A percentile compares a stretch with the other conserved stretches of the same genome.
Conservation (phyloP, 1,139 yeast species). For the Arxiozyma bovina region DNA sequence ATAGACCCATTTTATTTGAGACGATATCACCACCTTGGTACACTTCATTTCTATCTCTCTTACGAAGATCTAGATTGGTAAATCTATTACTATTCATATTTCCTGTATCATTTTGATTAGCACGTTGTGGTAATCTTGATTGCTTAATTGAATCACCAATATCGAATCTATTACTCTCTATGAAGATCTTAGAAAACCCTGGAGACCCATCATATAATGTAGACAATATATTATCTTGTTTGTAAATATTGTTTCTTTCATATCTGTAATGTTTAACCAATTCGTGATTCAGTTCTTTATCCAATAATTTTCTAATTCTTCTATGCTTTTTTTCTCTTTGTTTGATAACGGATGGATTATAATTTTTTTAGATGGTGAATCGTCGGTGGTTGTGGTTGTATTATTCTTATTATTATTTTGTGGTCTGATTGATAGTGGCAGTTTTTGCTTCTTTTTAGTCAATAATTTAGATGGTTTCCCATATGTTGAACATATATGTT, state of each 20-base stretch:
- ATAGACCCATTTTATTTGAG: neutral
- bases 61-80: neutral
- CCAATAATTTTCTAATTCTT: neutral
- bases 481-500: constrained; percentile 4
- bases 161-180: constrained; percentile 23
- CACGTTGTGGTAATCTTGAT: constrained; percentile 26
- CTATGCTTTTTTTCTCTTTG: constrained; percentile 11
- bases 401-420: neutral
- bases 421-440: neutral
- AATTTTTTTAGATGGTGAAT: neutral
- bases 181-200: constrained; percentile 27
- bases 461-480: neutral
- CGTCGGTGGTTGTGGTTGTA: neutral
- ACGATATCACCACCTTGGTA: neutral
- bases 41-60: neutral
- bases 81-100: neutral
- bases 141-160: constrained; percentile 22
- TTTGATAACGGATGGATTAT: constrained; percentile 2
- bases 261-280: neutral
- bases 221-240: constrained; percentile 9
- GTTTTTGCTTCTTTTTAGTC: neutral
- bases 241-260: neutral
- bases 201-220: constrained; percentile 26
- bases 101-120: constrained; percentile 12
- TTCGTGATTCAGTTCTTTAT: neutral